Evolutionary conservation across 768 basidiomycete species (phyloP).

Genomic region (Tylopilus sp.): DNA sequence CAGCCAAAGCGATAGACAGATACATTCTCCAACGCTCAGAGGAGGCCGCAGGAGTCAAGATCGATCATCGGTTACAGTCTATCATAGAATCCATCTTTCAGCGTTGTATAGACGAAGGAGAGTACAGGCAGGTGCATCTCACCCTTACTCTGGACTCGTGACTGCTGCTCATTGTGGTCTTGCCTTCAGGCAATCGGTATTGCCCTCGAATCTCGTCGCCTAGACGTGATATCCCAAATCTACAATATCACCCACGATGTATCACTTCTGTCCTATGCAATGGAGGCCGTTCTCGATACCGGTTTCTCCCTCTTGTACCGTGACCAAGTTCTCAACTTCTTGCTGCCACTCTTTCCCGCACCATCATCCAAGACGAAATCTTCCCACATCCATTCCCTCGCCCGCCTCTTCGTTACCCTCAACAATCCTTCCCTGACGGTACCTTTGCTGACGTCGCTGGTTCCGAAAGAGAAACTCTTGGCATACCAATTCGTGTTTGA

Average conservation of each 20-base stretch:
- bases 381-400: conserved; percentile 75
- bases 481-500: conserved; percentile 98
- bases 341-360: conserved; percentile 83
- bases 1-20: conserved; percentile 94
- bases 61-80: conserved; percentile 74
- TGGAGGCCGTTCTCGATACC: conserved; percentile 89
- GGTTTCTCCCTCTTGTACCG: conserved; percentile 85
- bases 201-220: conserved; percentile 84
- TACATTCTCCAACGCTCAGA: conserved; percentile 73
- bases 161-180: conserved; percentile 7
- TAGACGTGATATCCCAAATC: conserved; percentile 81
- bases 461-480: conserved; percentile 66
- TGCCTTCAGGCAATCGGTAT: conserved; percentile 81
- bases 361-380: conserved; percentile 69
- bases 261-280: conserved; percentile 80
- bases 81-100: conserved; percentile 90
- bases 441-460: conserved; percentile 66
- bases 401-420: conserved; percentile 86
- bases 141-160: not conserved
- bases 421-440: conserved; percentile 79
- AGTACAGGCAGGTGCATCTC: conserved; percentile 77
- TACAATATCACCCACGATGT: conserved; percentile 74
- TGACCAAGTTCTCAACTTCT: conserved; percentile 72
- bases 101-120: conserved; percentile 82
- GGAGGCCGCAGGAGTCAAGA: conserved; percentile 52